phyloP scores from a whole-genome alignment of 2,329 filamentous ascomycete genomes.

The Epichloe sylvatica region DNA sequence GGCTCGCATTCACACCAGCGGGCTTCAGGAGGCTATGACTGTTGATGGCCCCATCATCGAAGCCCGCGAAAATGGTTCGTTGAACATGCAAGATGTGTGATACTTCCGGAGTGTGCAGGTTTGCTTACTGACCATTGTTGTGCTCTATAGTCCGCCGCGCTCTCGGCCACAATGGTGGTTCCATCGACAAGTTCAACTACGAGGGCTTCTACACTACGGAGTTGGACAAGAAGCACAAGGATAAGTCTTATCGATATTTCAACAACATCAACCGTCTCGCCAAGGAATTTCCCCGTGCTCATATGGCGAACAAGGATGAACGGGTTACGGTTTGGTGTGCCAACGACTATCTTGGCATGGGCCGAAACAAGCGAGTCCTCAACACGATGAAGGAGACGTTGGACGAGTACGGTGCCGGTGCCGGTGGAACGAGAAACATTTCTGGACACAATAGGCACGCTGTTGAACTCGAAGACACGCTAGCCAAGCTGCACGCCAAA shows the following conservation, averaged over 20 bases:
- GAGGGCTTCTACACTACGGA: conserved; percentile 77
- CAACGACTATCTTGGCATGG: conserved; percentile 98
- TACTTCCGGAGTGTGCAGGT: no score
- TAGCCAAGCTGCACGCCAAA: conserved; percentile 83
- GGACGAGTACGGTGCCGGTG: conserved; percentile 87
- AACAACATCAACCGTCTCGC: conserved; percentile 99
- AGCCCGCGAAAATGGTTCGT: conserved; percentile 36
- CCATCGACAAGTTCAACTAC: conserved; percentile 65
- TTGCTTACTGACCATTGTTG: background rate
- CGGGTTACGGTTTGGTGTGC: conserved; percentile 97
- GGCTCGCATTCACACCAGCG: conserved; percentile 70
- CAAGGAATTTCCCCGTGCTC: conserved; percentile 87
- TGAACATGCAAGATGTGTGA: background rate
- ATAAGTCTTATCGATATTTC: conserved; percentile 99
- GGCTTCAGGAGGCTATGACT: conserved; percentile 61
- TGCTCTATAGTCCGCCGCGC: background rate
- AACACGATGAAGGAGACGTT: conserved; percentile 88
- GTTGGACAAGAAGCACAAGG: conserved; percentile 96
- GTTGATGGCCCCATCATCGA: conserved; percentile 46
- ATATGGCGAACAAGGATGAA: conserved; percentile 72
- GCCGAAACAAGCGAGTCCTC: conserved; percentile 73
- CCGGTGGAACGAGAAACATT: conserved; percentile 92
- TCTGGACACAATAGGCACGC: conserved; percentile 96
- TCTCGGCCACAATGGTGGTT: background rate
- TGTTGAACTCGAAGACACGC: conserved; percentile 63